Conservation (phyloP, 371 early-diverging fungal genomes). For the Apophysomyces sp. region DNA sequence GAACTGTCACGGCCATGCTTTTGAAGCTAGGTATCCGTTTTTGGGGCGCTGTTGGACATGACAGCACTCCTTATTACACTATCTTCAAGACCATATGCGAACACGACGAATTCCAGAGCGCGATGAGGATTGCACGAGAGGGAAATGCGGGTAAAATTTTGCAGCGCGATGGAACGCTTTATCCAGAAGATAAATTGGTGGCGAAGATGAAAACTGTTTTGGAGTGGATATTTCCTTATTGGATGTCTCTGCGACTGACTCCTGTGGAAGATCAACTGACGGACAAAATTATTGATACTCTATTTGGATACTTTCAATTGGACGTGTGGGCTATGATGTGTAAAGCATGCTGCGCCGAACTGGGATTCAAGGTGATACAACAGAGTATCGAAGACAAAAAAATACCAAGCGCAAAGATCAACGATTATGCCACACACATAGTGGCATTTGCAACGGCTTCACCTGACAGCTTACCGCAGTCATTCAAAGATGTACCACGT, state of each 20-base stretch:
- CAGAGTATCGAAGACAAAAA: conserved; percentile 21
- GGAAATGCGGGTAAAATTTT: conserved; percentile 30
- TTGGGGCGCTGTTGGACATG: conserved; percentile 17
- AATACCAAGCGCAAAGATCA: conserved; percentile 21
- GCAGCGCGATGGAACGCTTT: conserved; percentile 34
- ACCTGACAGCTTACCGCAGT: conserved; percentile 10
- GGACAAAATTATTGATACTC: conserved; percentile 23
- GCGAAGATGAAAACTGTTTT: conserved; percentile 31
- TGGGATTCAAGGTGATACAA: conserved; percentile 33
- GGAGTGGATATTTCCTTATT: conserved; percentile 39
- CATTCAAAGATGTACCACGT: conserved; percentile 22
- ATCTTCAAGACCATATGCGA: conserved; percentile 36
- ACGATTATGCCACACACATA: conserved; percentile 19
- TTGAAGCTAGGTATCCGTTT: conserved; percentile 24
- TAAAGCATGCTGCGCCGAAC: conserved; percentile 30
- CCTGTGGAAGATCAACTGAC: conserved; percentile 24
- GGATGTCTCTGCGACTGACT: conserved; percentile 26
- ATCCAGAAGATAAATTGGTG: conserved; percentile 37
- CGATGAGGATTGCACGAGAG: conserved; percentile 35
- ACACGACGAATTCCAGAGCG: conserved; percentile 26
- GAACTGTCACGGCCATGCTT: conserved; percentile 29
- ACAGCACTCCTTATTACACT: conserved; percentile 10
- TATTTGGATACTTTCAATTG: conserved; percentile 43
- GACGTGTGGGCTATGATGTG: conserved; percentile 31
- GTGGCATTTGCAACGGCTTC: conserved; percentile 19